Evolutionary conservation across 2,329 filamentous ascomycete species (phyloP).

Genomic region (Decorospora gaudefroyi): DNA sequence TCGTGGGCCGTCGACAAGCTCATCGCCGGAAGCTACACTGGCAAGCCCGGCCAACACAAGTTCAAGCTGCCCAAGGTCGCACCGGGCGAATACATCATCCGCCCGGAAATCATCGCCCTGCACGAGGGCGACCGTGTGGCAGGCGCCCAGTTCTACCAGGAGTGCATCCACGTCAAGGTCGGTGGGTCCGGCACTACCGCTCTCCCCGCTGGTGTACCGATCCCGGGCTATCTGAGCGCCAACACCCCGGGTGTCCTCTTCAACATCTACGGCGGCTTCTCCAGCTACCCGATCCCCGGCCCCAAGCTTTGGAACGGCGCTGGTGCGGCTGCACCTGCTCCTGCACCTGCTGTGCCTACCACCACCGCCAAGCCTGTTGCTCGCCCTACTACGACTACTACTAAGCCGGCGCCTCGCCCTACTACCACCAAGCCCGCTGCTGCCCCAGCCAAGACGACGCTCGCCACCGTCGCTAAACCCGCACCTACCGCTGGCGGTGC

Average conservation of each 20-base stretch:
- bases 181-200: constrained; percentile 37
- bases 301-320: constrained; percentile 44
- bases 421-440: constrained; percentile 9
- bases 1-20: constrained; percentile 50
- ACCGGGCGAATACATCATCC: constrained; percentile 51
- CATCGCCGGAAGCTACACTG: constrained; percentile 34
- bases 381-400: constrained; percentile 14
- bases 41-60: constrained; percentile 49
- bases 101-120: constrained; percentile 53
- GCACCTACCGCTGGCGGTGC: constrained; percentile 22
- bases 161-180: constrained; percentile 51
- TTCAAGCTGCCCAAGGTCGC: constrained; percentile 50
- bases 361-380: constrained; percentile 17
- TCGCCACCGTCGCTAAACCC: constrained; percentile 29
- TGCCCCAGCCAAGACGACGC: constrained; percentile 24
- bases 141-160: constrained; percentile 54
- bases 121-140: constrained; percentile 46
- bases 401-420: constrained; percentile 13
- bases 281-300: constrained; percentile 46
- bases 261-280: constrained; percentile 47
- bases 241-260: constrained; percentile 50
- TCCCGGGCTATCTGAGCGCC: constrained; percentile 51
- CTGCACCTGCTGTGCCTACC: constrained; percentile 19
- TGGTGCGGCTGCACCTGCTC: constrained; percentile 14
- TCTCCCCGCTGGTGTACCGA: constrained; percentile 52